Evolutionary conservation across 805 yeast genomes (phyloP), one percentile per base, ranked within the genome.

Genomic region (Peterozyma xylosa): DNA sequence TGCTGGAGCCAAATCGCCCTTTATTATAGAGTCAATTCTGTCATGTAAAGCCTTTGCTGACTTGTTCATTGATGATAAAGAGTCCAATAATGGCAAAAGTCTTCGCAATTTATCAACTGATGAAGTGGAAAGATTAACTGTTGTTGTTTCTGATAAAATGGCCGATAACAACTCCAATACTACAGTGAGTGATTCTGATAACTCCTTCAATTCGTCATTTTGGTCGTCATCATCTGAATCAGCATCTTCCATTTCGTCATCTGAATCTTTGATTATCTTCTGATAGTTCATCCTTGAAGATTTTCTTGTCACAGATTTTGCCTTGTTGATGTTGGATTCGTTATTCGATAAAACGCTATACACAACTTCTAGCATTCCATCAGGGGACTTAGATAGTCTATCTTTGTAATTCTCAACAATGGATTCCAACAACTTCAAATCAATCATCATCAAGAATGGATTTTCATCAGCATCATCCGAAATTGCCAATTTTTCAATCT

Each of bases 401-500:
- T 79, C 76, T 47, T 76, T 82, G 54, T 82, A 80, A 13, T 68
- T 66, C 4, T 72, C 71, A 18, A 80, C 76, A 32, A 86, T 62
- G 30, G 64, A 60, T 54, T 88, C 93, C 41, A 90, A 59, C 10
- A 87, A 55, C 47, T 82, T 74, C 46, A 87, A 63, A 53, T 84
- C 82, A 6, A 78, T 62, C 33, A 86, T 62, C 43, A 75, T 67
- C 7, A 71, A 51, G 42, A 77, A 71, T n/a, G 86, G 82, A 47
- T 73, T 70, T 5, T 66, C 64, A 2, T 63, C 66, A 4, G 53
- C 60, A 17, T 53, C 51, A 1, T 53, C 52, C 9, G 51, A 53
- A 10, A 54, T 34, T 11, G 43, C 48, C 0, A 49, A 13, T 1
- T 35, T 40, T 10, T 45, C 43, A n/a, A 51, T 41, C 11, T 44